Base-by-base conservation (phyloP, 2,329 filamentous ascomycete species). In the Emergomyces pasteurianus region DNA sequence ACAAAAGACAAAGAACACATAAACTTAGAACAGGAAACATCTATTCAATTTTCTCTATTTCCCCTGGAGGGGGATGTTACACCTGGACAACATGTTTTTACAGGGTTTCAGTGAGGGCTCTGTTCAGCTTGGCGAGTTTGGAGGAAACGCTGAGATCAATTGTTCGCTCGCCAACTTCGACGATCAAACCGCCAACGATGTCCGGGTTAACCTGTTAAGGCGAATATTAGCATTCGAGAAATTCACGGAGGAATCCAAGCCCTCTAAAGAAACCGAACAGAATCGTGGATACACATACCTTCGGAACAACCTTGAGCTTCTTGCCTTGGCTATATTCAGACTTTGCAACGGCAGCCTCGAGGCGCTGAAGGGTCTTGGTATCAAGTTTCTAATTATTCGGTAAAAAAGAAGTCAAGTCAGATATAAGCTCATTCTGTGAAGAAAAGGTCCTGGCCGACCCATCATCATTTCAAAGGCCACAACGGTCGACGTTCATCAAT, bases 111-210 rank as follows among this genome's bases (percentile, higher is more conserved):
- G 84, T 92, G 75, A 99, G 88, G 76, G 96, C 87, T 88, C 97
- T 99, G 90, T 99, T 99, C 85, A 99, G 90, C 86, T 91, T 95
- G 77, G 89, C 84, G 78, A 99, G 88, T 84, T 92, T 95, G 76
- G 89, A 83, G 57, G 92, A 92, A 73, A 99, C 92, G 79, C 88
- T 94, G 70, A 96, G 88, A 80, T 99, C 94, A 74, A 99, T 96
- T 76, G 92, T 97, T 74, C 92, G 89, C 83, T 97, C 92, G 72
- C 92, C 92, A 69, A 97, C 88, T 81, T 97, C 92, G 73, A 99
- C 92, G 67, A 99, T 79, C 68, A 99, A 86, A 65, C 94, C 94
- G 68, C 94, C 94, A 67, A 95, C 79, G 73, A 99, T 92, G 62
- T 97, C 92, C 64, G 92, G 84, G 85, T 96, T 94, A 77, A 97